Base-by-base conservation (phyloP, 345 rosid species). In the Ceriops tagal region DNA sequence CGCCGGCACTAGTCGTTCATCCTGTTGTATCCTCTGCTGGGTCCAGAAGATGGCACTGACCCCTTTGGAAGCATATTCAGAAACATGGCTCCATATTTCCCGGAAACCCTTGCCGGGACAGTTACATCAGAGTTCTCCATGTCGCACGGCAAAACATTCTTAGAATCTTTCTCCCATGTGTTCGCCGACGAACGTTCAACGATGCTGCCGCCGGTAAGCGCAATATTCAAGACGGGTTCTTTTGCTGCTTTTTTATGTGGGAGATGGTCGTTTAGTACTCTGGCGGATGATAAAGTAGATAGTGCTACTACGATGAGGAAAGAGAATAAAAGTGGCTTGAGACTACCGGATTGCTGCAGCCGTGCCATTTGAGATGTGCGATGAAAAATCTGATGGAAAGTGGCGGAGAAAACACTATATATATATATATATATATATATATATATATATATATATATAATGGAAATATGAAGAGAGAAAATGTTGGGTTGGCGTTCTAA, bases 61-160 rank as follows among this genome's bases (percentile, higher is more conserved):
- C 55, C 71, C 53, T 67, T 67, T 8, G 71, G 71, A 26, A 67
- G 71, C 24, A 34, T 26, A 43, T 18, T 53, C 47, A 67, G 46
- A 26, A 67, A 35, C 53, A 67, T 18, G 1, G 31, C 53, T 11
- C 71, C 70, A 20, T 67, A 53, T 7, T 34, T 32, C 19, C 62
- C 18, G 22, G 63, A 20, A 65, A 65, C 9, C 28, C 30, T 27
- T 56, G 59, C 11, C 9, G 30, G 59, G 18, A 24, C 16, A 21
- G 0, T 56, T 56, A 13, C 26, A 24, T 10, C 59, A 15, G 59
- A 27, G 2, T 56, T 56, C 59, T 56, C 59, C 30, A 11, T 10
- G 59, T 24, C 30, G 28, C 59, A 3, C 28, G 59, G 30, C 6
- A 27, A 22, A 15, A 13, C 15, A 56, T 24, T 26, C 59, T 27